Evolutionary conservation across 2,329 filamentous ascomycete species (phyloP).

Genomic region (Colletotrichum tabaci): DNA sequence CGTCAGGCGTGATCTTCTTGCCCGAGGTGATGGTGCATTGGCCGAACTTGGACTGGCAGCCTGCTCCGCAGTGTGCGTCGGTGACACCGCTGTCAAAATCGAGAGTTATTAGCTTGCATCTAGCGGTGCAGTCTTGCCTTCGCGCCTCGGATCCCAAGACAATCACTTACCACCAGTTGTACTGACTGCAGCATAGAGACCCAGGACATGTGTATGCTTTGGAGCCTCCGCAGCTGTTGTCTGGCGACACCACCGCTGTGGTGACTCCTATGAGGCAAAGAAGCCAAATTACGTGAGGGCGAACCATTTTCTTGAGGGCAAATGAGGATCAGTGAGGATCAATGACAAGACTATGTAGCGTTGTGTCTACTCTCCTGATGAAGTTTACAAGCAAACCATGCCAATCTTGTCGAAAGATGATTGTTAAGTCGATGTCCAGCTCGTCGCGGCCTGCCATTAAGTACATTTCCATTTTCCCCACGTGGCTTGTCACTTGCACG

Average conservation of each 20-base stretch:
- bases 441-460: not conserved
- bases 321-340: not conserved
- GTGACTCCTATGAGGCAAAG: constrained; percentile 2
- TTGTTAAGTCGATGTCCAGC: not conserved
- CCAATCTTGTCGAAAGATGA: too few species aligned
- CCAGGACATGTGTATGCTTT: constrained; percentile 55
- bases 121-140: too few species aligned
- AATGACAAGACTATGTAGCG: not conserved
- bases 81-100: constrained; percentile 4
- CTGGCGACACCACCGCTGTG: constrained; percentile 42
- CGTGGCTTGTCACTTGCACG: not conserved
- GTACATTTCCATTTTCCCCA: not conserved
- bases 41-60: constrained; percentile 30
- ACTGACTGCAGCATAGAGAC: constrained; percentile 29
- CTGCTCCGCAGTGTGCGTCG: constrained; percentile 28
- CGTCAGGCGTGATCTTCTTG: constrained; percentile 48
- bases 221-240: constrained; percentile 58
- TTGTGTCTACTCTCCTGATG: too few species aligned
- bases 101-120: not conserved
- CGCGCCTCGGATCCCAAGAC: not conserved
- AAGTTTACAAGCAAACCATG: not conserved
- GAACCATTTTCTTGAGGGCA: constrained; percentile 10
- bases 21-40: constrained; percentile 12
- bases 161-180: constrained; percentile 32
- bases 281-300: not conserved